A percentile compares a stretch with the other conserved stretches of the same genome.
phyloP scores from a whole-genome alignment of 2,329 filamentous ascomycete genomes.

The Xylariaceae sp. region DNA sequence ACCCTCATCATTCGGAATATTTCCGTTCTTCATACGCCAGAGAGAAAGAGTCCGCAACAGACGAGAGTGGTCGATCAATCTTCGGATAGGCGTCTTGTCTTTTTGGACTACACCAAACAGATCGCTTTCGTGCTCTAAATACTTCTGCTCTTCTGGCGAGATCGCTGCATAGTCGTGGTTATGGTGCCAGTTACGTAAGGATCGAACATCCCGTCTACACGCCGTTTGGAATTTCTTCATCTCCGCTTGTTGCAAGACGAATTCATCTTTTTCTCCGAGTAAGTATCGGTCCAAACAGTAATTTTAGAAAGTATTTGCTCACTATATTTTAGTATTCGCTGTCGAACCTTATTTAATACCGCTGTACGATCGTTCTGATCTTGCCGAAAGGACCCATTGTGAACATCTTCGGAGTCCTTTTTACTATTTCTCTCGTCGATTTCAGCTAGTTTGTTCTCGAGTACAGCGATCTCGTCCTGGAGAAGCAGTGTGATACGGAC shows the following conservation, averaged over 20 bases:
- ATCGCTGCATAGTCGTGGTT: conserved; percentile 27
- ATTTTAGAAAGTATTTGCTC: conserved; percentile 12
- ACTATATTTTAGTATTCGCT: conserved; percentile 37
- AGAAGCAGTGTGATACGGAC: conserved; percentile 40
- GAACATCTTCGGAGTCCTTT: conserved; percentile 23
- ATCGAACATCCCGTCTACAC: conserved; percentile 33
- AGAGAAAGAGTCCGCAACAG: conserved; percentile 18
- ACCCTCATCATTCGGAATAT: background rate
- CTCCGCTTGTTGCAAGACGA: conserved; percentile 34
- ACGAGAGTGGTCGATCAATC: conserved; percentile 18
- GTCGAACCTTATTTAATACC: conserved; percentile 24
- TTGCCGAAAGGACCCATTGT: conserved; percentile 39
- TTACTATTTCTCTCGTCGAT: conserved; percentile 36
- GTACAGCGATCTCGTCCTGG: conserved; percentile 42
- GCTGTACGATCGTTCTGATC: conserved; percentile 28
- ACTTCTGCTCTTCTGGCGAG: conserved; percentile 18
- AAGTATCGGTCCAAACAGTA: background rate
- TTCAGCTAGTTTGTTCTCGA: conserved; percentile 39
- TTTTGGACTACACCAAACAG: conserved; percentile 28
- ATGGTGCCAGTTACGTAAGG: conserved; percentile 34
- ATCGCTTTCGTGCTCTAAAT: conserved; percentile 30
- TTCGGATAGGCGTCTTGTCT: conserved; percentile 19
- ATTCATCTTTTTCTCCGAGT: conserved; percentile 3
- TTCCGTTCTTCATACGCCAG: conserved; percentile 8
- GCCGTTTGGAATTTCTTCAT: conserved; percentile 25